Evolutionary conservation across 2,329 filamentous ascomycete species (phyloP).

Genomic region (Elsinoe arachidis): DNA sequence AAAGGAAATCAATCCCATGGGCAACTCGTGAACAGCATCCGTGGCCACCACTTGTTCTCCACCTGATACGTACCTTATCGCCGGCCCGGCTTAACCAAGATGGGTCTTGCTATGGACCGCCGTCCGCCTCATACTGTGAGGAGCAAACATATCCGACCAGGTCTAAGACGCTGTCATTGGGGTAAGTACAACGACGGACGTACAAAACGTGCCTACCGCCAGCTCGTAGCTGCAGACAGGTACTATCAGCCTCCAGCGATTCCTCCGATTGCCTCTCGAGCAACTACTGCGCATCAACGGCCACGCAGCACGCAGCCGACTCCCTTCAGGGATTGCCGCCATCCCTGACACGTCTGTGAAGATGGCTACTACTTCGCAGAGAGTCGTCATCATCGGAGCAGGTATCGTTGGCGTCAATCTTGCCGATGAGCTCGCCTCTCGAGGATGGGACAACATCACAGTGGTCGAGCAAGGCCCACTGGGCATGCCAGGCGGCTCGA

Average conservation of each 20-base stretch:
- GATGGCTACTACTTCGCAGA: constrained; percentile 22
- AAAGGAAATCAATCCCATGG: background rate
- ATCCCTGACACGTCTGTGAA: background rate
- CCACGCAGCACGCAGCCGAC: background rate
- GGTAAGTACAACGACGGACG: background rate
- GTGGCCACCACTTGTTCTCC: background rate
- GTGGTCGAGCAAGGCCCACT: constrained; percentile 57
- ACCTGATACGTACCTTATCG: background rate
- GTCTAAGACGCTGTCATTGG: background rate
- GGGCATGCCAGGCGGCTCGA: constrained; percentile 55
- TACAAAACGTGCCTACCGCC: background rate
- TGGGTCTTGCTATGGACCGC: background rate
- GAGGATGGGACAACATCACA: constrained; percentile 56
- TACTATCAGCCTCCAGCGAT: too few species aligned
- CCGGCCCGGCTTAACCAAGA: background rate
- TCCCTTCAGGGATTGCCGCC: background rate
- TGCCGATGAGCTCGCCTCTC: constrained; percentile 53
- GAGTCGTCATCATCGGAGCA: constrained; percentile 53
- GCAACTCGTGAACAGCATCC: too few species aligned
- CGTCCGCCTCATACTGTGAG: background rate
- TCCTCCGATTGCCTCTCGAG: too few species aligned
- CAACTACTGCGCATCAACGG: background rate
- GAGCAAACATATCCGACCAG: background rate
- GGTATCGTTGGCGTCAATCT: constrained; percentile 57
- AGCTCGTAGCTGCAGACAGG: background rate